These are phyloP conservation scores for Marvania coccoides DNA, from an alignment of 139 green algal genomes.

Conservation along the genomic window DNA sequence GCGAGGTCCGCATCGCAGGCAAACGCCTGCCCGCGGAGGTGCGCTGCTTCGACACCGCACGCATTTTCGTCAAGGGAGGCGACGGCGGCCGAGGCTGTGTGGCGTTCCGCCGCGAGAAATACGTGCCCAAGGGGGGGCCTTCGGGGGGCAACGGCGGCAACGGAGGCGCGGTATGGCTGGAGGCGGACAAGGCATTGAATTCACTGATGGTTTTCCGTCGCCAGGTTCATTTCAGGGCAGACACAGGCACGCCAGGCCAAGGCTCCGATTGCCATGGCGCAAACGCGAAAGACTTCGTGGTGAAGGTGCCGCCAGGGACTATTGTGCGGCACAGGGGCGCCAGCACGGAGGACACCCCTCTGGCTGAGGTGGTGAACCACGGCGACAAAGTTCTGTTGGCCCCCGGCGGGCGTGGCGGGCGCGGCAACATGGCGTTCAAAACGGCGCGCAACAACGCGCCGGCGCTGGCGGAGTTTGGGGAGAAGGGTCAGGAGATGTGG, in stretches of 20 bases:
- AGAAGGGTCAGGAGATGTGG: slow-evolving; percentile 55
- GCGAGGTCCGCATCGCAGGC: slow-evolving; percentile 1
- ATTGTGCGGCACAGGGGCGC: slow-evolving; percentile 69
- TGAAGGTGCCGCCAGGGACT: slow-evolving; percentile 82
- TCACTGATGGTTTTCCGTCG: slow-evolving; percentile 68
- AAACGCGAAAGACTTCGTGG: slow-evolving; percentile 62
- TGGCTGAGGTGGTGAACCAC: slow-evolving; percentile 74
- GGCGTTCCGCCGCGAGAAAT: slow-evolving; percentile 95
- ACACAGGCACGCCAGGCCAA: slow-evolving; percentile 30
- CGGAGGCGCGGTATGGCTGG: slow-evolving; percentile 75
- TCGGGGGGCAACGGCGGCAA: slow-evolving; percentile 85
- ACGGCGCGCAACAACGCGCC: slow-evolving; percentile 71
- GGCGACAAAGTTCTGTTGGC: slow-evolving; percentile 66
- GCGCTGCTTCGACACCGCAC: slow-evolving; percentile 89
- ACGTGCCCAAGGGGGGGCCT: slow-evolving; percentile 74
- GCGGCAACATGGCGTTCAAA: slow-evolving; percentile 94
- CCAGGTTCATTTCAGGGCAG: slow-evolving; percentile 51
- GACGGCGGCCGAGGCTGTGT: slow-evolving; percentile 91
- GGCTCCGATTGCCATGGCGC: slow-evolving; percentile 69
- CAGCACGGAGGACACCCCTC: slow-evolving; percentile 25
- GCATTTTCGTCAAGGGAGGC: slow-evolving; percentile 82
- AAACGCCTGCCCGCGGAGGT: slow-evolving; percentile 69
- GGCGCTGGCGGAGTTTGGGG: slow-evolving; percentile 54
- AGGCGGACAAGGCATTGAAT: slow-evolving; percentile 64
- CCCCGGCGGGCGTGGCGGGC: slow-evolving; percentile 76